These are phyloP conservation scores for Cryphonectria nitschkei DNA, from an alignment of 2,329 filamentous ascomycete genomes.

Conservation along the genomic window DNA sequence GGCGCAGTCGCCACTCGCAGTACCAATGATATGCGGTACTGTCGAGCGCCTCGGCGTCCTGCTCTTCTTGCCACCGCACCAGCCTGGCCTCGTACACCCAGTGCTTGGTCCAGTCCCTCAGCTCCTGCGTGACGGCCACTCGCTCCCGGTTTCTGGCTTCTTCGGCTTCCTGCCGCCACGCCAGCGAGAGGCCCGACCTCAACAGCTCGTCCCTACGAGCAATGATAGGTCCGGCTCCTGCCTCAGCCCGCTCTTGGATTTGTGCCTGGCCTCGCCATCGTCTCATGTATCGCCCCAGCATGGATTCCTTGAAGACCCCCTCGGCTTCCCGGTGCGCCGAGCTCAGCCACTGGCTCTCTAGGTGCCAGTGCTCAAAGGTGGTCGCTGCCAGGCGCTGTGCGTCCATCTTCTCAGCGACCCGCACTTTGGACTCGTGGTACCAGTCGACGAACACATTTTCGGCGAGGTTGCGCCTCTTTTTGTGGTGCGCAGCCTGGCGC, in stretches of 20 bases:
- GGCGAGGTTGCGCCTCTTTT: slow-evolving; percentile 37
- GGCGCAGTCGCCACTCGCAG: slow-evolving; percentile 27
- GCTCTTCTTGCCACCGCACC: slow-evolving; percentile 20
- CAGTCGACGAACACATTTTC: slow-evolving; percentile 38
- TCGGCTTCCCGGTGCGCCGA: slow-evolving; percentile 25
- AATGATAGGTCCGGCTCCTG: slow-evolving; percentile 27
- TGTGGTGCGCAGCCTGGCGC: slow-evolving; percentile 35
- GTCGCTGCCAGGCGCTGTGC: slow-evolving; percentile 22
- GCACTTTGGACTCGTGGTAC: slow-evolving; percentile 36
- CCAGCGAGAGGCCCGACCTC: slow-evolving; percentile 25
- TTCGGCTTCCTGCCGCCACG: slow-evolving; percentile 27
- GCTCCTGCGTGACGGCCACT: slow-evolving; percentile 19
- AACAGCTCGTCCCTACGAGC: slow-evolving; percentile 29
- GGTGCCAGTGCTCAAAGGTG: slow-evolving; percentile 33
- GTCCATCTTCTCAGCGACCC: slow-evolving; percentile 32
- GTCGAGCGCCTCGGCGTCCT: slow-evolving; percentile 25
- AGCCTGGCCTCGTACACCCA: slow-evolving; percentile 28
- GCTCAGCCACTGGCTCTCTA: slow-evolving; percentile 24
- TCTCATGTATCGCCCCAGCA: slow-evolving; percentile 26
- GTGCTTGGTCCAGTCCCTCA: slow-evolving; percentile 23
- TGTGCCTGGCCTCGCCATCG: slow-evolving; percentile 22
- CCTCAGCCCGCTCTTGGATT: slow-evolving; percentile 26
- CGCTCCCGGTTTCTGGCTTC: slow-evolving; percentile 24
- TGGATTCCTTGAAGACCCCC: slow-evolving; percentile 22
- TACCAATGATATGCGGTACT: slow-evolving; percentile 27